Base-by-base conservation (phyloP, 805 yeast species). In the Metschnikowia dekortorum region DNA sequence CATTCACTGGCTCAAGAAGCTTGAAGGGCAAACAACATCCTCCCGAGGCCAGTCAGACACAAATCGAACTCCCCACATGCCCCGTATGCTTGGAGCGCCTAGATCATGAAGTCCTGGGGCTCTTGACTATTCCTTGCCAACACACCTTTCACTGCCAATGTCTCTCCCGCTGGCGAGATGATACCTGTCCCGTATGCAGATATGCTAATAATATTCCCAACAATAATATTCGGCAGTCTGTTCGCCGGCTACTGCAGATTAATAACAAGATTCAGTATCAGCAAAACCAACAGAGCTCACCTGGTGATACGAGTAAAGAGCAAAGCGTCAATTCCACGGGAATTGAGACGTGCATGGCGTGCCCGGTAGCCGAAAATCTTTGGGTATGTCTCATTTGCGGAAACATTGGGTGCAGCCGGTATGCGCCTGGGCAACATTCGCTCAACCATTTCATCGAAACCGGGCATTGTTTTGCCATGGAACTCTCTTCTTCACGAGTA, bases 331-430 rank as follows among this genome's bases (percentile, higher is more conserved):
- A 6, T 22, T 14, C 18, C 28, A n/a, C 45, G 10, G 31, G 38
- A 5, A 22, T 22, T 8, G 67, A 63, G 28, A 45, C 64, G 34
- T 87, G 96, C 63, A 62, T 73, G 40, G 69, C 73, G 2, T 90
- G 97, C 67, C 73, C 75, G 1, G 73, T 79, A 0, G 63, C 71
- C 1, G 77, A 80, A 0, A 87, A 87, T 62, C 68, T 90, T 13
- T 90, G 97, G 97, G 84, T 89, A 1, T 90, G 97, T 66, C 72
- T 90, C 28, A 80, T 91, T 1, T 90, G 97, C 68, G 97, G 97
- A 0, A 84, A 87, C 61, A 74, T 89, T n/a, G 97, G 96, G 0
- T 90, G 97, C 69, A 92, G 95, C 38, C 69, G 97, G 53, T 90
- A 90, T 64, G 71, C 75, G 0, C 87, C 89, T 46, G 79, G 79